Evolutionary conservation across 169 alveolate genomes (phyloP).

Genomic region (Besnoitia besnoiti): DNA sequence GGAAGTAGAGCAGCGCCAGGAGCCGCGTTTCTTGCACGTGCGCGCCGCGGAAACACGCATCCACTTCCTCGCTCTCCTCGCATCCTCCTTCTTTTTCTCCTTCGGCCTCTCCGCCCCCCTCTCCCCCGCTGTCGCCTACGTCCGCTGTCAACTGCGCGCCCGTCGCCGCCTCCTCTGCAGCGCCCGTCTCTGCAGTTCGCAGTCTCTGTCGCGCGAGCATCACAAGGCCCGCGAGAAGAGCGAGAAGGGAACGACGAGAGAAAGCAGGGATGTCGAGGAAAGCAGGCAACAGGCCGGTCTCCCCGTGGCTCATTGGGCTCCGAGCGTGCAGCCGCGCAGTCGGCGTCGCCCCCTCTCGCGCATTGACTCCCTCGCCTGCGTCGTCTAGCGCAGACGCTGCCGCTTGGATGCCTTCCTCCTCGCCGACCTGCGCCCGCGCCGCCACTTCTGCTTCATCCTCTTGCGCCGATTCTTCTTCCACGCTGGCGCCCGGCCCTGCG

Average conservation of each 20-base stretch:
- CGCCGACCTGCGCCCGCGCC: no score
- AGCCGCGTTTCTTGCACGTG: not conserved
- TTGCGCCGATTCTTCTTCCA: no score
- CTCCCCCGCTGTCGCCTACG: not conserved
- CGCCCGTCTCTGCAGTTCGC: not conserved
- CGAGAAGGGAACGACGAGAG: not conserved
- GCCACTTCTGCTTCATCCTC: no score
- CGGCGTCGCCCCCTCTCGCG: no score
- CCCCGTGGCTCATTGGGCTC: no score
- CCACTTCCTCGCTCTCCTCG: not conserved
- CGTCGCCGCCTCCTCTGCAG: not conserved
- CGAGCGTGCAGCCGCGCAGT: no score
- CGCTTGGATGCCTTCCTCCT: no score
- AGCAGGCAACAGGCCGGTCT: not conserved
- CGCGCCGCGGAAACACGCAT: not conserved
- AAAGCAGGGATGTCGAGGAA: not conserved
- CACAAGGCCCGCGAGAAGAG: not conserved
- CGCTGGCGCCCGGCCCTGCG: no score
- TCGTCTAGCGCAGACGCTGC: no score
- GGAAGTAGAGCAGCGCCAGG: not conserved
- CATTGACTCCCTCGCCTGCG: no score
- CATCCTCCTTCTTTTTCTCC: not conserved
- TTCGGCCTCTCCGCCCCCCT: not conserved
- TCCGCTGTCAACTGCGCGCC: no score
- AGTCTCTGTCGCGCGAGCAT: not conserved